Base-by-base conservation (phyloP, 1,284 basidiomycete genomes). In the Rugosomyces carneus region DNA sequence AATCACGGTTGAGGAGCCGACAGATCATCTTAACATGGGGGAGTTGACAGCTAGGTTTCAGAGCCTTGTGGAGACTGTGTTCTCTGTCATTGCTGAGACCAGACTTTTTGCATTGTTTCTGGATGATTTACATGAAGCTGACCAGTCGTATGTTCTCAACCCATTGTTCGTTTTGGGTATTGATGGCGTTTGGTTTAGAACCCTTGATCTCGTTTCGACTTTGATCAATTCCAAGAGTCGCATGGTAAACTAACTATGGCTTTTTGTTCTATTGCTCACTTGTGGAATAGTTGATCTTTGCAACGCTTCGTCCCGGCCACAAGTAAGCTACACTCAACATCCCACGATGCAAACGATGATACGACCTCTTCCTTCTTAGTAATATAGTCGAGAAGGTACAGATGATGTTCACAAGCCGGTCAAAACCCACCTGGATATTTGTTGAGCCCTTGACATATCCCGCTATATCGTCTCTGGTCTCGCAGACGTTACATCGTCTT, bases 51-150 rank as follows among this genome's bases (percentile, higher is more conserved):
- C 80, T 11, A 66, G 83, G 23, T 86, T 86, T 53, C 80, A 84
- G 55, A 76, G 74, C 11, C 62, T 85, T 29, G 78, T 84, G 2
- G 80, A 82, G 60, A 79, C 75, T 54, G 81, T 84, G 27, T 83
- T 85, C 51, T 64, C 73, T 2, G 77, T 83, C 13, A 73, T 85
- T 31, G 75, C 82, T 1, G 80, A 84, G 55, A 83, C 79, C 2
- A 69, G 81, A 24, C 60, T 82, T 26, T 79, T 84, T 53, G 81
- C 80, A 0, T 60, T 86, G 37, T 84, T 84, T 54, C 65, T 85
- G 40, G 83, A 86, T 57, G 82, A 85, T 59, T 60, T 85, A 10
- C 83, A 86, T 52, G 81, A 84, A 56, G 82, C 83, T 6, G 79
- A 84, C 55, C 76, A 80, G 50, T 81, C 80, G 76, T 83, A 49